Evolutionary conservation across 1,139 yeast species (phyloP), one percentile per base, ranked within the genome.

Genomic region (Yamadazyma taylorii): DNA sequence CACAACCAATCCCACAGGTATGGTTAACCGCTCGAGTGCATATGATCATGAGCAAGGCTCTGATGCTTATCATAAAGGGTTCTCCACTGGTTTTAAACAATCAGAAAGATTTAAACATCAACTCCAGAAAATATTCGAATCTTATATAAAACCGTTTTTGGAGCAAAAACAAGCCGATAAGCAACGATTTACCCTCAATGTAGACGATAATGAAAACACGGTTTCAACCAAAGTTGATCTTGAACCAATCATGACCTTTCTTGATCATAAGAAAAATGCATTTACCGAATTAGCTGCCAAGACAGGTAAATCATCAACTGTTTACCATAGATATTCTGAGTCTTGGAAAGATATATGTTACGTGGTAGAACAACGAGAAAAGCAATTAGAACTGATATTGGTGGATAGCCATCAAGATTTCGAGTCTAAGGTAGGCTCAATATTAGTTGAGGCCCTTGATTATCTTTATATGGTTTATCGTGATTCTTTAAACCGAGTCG

Each of bases 331-430:
- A 25, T 55, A 52, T 39, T 52, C 58, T 1, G 40, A 58, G 0
- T 52, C 63, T 3, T 71, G 81, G 73, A 55, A 57, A 14, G 77
- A 72, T 34, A 48, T 64, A 0, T 53, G 67, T 16, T 56, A 52
- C 2, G 45, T 53, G n/a, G 43, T 69, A 28, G 52, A 51, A n/a
- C 32, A 46, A 3, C 60, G 60, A 33, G 75, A 69, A 40, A 45
- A 42, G 5, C 52, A 51, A 14, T 46, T 67, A 13, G 52, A 53
- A 14, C 42, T 21, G 9, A 46, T 47, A 23, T 38, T 47, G 11
- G 5, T 37, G n/a, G 35, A 24, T 13, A 19, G 14, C 2, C 29
- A 12, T 8, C 26, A 38, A 8, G 37, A 39, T n/a, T 19, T 37
- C 2, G 43, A 45, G 12, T 8, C 30, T 8, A 21, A 33, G 9